phyloP scores from a whole-genome alignment of 768 basidiomycete genomes.

The Boletus sensibilis region DNA sequence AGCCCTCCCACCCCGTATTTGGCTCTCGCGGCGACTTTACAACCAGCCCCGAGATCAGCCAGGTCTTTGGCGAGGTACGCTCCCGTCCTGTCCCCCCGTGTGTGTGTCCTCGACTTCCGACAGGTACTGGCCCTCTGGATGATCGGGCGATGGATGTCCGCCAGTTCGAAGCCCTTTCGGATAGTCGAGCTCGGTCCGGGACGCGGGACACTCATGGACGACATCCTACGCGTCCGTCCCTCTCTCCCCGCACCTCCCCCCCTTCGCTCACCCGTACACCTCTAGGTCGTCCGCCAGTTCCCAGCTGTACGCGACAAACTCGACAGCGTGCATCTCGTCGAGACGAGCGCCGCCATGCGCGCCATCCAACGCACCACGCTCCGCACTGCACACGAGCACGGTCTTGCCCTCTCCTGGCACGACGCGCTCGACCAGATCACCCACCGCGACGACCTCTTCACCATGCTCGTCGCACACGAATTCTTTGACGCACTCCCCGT shows the following conservation, averaged over 20 bases:
- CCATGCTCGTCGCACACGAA: slow-evolving; percentile 91
- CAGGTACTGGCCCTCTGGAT: slow-evolving; percentile 91
- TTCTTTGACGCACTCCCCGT: slow-evolving; percentile 97
- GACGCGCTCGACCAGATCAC: slow-evolving; percentile 69
- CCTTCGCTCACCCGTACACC: not conserved
- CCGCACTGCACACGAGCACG: slow-evolving; percentile 21
- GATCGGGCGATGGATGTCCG: slow-evolving; percentile 66
- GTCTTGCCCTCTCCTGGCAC: slow-evolving; percentile 62
- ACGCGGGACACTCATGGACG: slow-evolving; percentile 86
- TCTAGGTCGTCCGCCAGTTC: slow-evolving; percentile 54
- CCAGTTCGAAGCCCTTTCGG: slow-evolving; percentile 54
- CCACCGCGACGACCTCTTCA: slow-evolving; percentile 52
- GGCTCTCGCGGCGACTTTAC: slow-evolving; percentile 90
- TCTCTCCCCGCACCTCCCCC: not conserved
- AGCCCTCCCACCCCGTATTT: slow-evolving; percentile 68
- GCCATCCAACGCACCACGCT: slow-evolving; percentile 60
- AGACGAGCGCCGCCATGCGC: slow-evolving; percentile 72
- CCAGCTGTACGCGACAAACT: slow-evolving; percentile 35
- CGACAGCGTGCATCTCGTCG: slow-evolving; percentile 70
- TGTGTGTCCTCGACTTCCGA: slow-evolving; percentile 11
- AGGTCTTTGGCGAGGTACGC: slow-evolving; percentile 93
- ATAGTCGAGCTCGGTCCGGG: slow-evolving; percentile 94
- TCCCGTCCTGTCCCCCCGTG: not conserved
- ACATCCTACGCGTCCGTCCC: slow-evolving; percentile 70
- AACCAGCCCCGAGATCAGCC: slow-evolving; percentile 95